Evolutionary conservation across 805 yeast species (phyloP), one percentile per base, ranked within the genome.

Genomic region (Monosporozyma yasuniensis): DNA sequence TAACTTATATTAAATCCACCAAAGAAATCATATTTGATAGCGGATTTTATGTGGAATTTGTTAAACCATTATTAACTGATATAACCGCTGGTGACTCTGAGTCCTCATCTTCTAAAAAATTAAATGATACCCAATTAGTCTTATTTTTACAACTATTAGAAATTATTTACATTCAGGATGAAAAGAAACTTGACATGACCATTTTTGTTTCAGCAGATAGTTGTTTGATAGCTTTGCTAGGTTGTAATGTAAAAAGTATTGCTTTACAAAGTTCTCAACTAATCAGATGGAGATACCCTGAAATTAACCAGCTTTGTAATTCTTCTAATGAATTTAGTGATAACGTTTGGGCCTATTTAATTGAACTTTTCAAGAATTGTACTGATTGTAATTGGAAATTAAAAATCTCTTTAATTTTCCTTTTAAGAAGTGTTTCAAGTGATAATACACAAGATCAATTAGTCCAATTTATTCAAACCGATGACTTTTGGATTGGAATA

Each of bases 391-490:
- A 58, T 16, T 58, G 58, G 55, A 71, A 66, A 41, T 60, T 63
- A 18, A 68, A 74, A 8, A 73, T 73, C 55, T 80, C 77, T 0
- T 75, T 71, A 49, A 67, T 78, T 8, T 68, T 81, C 21, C 78
- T 87, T 80, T 61, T 84, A 39, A 72, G 87, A 49, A 73, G 73
- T 50, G 66, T 83, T 46, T 64, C 68, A n/a, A 35, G 32, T n/a
- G 42, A 47, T 1, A 39, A 39, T 1, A 41, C 48, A 6, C 51
- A 57, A 30, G 54, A 23, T 12, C 21, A 25, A 8, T 37, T 49
- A 32, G n/a, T 46, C 2, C 28, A 46, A 3, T 56, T 59, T 23
- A 41, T 65, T 11, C 46, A 54, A 42, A 47, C 52, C 1, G 59
- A 61, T 2, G 54, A 57, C 1, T 83, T 81, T 55, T 87, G 95